phyloP scores from a whole-genome alignment of 2,329 filamentous ascomycete species.

The Pestalotiopsis sp. region DNA sequence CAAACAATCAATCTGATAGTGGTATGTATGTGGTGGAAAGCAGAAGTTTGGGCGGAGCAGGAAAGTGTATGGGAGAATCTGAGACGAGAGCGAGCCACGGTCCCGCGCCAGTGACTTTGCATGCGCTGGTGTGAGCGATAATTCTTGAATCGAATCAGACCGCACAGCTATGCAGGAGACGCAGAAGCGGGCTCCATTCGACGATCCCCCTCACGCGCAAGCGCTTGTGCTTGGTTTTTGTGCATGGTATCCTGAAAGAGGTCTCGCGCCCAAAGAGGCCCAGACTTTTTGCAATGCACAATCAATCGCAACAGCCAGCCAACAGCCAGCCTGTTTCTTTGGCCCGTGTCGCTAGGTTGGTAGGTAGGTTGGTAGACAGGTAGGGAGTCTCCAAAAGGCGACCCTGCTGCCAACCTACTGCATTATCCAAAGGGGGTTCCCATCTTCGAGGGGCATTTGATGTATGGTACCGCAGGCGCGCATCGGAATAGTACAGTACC shows the following conservation, averaged over 20 bases:
- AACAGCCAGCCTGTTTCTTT: background rate
- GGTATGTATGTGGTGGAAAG: background rate
- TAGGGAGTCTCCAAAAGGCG: constrained; percentile 1
- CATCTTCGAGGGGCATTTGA: background rate
- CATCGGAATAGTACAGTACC: background rate
- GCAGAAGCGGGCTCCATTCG: constrained; percentile 12
- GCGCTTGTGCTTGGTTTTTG: background rate
- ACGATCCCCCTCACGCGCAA: constrained; percentile 9
- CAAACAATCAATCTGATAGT: background rate
- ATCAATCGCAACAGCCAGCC: background rate
- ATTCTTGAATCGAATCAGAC: constrained; percentile 11
- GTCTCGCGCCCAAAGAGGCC: background rate
- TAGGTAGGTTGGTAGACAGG: background rate
- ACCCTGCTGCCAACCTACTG: background rate
- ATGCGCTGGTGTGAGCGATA: constrained; percentile 8
- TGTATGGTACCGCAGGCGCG: background rate
- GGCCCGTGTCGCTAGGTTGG: background rate
- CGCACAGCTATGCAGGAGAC: constrained; percentile 10
- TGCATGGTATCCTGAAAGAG: constrained; percentile 4
- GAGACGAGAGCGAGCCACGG: background rate
- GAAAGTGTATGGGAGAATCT: background rate
- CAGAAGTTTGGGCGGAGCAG: background rate
- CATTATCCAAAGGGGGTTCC: background rate
- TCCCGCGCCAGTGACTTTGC: constrained; percentile 3
- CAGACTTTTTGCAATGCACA: background rate